Percentiles rank a stretch among this genome's conserved stretches.
Evolutionary conservation across 345 rosid species (phyloP).

Genomic region (Gossypium bickii): DNA sequence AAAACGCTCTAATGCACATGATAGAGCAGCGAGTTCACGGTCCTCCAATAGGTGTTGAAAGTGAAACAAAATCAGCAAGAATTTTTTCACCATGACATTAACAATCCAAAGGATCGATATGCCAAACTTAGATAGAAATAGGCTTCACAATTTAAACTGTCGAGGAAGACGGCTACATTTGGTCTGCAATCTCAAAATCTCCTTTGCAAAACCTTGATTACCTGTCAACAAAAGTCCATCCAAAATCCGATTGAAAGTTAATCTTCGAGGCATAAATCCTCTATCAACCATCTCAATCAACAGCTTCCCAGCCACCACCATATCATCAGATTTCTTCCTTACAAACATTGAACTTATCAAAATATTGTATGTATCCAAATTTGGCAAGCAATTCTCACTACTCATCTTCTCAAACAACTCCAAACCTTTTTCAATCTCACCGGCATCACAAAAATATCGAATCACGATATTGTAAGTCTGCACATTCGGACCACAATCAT

Average conservation of each 20-base stretch:
- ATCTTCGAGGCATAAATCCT: constrained; percentile 74
- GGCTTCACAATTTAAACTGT: constrained; percentile 44
- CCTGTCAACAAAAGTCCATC: constrained; percentile 85
- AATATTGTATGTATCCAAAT: constrained; percentile 77
- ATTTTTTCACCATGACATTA: background rate
- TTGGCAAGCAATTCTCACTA: constrained; percentile 64
- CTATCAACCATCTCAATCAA: constrained; percentile 90
- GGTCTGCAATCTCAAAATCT: constrained; percentile 72
- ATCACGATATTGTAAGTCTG: constrained; percentile 75
- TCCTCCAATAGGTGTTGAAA: background rate
- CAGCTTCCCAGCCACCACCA: constrained; percentile 72
- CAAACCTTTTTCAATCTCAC: constrained; percentile 67
- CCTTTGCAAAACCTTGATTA: constrained; percentile 65
- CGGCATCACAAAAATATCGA: constrained; percentile 56
- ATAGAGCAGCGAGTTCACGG: background rate
- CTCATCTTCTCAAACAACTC: constrained; percentile 67
- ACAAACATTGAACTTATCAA: constrained; percentile 84
- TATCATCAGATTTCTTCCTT: constrained; percentile 70
- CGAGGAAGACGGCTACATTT: constrained; percentile 51
- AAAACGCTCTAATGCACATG: background rate
- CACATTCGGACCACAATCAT: constrained; percentile 66
- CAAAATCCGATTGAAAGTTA: constrained; percentile 70
- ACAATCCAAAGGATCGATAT: background rate
- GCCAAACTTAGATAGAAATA: background rate
- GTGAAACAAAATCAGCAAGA: background rate